A percentile compares a stretch with the other conserved stretches of the same genome.
phyloP scores from a whole-genome alignment of 192 early-diverging fungal species.

The Coemansia sp. region DNA sequence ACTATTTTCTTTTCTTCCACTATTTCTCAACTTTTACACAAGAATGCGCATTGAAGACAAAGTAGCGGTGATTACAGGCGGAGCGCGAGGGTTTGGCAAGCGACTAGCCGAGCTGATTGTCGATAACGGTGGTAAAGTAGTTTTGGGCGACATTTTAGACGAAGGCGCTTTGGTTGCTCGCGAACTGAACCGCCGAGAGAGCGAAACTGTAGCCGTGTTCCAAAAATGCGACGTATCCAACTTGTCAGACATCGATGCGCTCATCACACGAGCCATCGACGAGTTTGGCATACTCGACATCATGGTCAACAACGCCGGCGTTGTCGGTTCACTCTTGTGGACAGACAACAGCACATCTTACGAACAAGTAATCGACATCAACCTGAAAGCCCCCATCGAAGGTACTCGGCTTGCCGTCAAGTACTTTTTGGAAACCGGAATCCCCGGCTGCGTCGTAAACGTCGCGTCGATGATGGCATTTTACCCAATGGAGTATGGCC shows the following conservation, averaged over 20 bases:
- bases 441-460: constrained; percentile 68
- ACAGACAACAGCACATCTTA: constrained; percentile 51
- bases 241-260: constrained; percentile 25
- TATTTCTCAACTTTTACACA: neutral
- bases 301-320: constrained; percentile 65
- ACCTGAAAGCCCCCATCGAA: constrained; percentile 71
- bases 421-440: constrained; percentile 53
- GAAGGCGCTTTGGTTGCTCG: constrained; percentile 44
- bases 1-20: neutral
- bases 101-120: constrained; percentile 59
- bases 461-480: constrained; percentile 73
- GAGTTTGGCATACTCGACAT: constrained; percentile 62
- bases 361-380: constrained; percentile 65
- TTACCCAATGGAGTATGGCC: constrained; percentile 54
- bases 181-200: constrained; percentile 25
- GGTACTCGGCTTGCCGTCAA: constrained; percentile 70
- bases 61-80: constrained; percentile 69
- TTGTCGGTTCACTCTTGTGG: constrained; percentile 49
- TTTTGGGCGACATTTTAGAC: constrained; percentile 60
- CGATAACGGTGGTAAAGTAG: constrained; percentile 61
- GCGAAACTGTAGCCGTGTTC: constrained; percentile 34
- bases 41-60: constrained; percentile 52
- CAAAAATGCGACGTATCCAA: constrained; percentile 57
- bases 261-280: constrained; percentile 41
- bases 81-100: constrained; percentile 65